Conservation (phyloP, 2,329 filamentous ascomycete species). For the Penicillium sp. region DNA sequence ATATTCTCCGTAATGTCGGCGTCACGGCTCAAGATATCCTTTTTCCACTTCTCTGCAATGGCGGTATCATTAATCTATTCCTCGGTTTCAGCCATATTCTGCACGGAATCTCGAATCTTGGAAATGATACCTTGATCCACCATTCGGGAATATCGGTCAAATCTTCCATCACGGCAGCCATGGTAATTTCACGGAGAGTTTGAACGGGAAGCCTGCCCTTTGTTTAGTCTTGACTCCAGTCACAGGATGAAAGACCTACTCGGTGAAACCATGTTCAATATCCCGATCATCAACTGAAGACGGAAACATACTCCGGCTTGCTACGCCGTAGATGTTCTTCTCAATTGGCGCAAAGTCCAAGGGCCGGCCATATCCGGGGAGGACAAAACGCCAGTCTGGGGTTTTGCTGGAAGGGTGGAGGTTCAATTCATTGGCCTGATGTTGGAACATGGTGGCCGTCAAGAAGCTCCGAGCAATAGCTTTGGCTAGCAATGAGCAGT, state of each 20-base stretch:
- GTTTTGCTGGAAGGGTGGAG: constrained; percentile 7
- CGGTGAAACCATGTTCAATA: constrained; percentile 26
- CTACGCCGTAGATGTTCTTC: constrained; percentile 27
- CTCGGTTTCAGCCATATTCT: not conserved
- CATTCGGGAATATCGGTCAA: constrained; percentile 41
- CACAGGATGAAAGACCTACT: constrained; percentile 15
- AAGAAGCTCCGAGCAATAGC: not conserved
- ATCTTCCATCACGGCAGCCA: constrained; percentile 37
- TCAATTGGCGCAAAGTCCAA: constrained; percentile 24
- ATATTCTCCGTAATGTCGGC: constrained; percentile 33
- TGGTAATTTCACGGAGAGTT: constrained; percentile 35
- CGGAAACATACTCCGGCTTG: constrained; percentile 29
- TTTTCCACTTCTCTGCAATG: constrained; percentile 30
- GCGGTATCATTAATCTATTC: constrained; percentile 30
- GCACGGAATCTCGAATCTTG: not conserved
- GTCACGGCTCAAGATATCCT: constrained; percentile 18
- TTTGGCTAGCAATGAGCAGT: not conserved
- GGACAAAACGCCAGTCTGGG: constrained; percentile 17
- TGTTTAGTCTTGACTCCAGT: not conserved
- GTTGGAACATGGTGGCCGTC: constrained; percentile 20
- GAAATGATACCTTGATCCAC: constrained; percentile 32
- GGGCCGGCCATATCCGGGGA: constrained; percentile 33
- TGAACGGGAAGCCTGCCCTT: constrained; percentile 24
- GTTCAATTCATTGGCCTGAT: constrained; percentile 6
- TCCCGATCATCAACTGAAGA: constrained; percentile 30